Base-by-base conservation (phyloP, 257 asterid genomes). In the Fraxinus excelsior region DNA sequence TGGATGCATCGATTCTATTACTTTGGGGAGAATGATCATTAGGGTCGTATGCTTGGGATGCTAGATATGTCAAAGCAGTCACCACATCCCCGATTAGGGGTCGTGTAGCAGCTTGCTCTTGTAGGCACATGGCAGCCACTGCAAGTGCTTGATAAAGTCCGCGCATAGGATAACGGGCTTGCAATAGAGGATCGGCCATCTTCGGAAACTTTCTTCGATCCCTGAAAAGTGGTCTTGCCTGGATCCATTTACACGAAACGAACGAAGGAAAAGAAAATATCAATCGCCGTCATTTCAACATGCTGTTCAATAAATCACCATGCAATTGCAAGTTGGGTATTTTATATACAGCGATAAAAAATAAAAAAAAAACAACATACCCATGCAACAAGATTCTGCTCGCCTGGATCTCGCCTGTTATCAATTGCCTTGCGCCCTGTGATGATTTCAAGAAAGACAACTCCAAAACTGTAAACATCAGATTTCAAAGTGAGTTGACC, bases 41-140 rank as follows among this genome's bases (percentile, higher is more conserved):
- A 1, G 82, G 87, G 72, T 87, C 91, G 23, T 91, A 91, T 2
- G 92, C 82, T 71, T 91, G 97, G 6, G 97, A 89, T 12, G 97
- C 96, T 70, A 95, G 80, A 78, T 90, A 91, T 2, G 96, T 72
- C 80, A 93, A 71, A 34, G 99, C 99, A 21, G 94, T 93, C 79
- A 95, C 99, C 6, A 95, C 97, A 25, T 93, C 98, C 4, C 97
- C 96, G 5, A 95, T 95, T 53, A 89, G 84, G 65, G 99, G 99
- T 37, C 99, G 87, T 7, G 94, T 87, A 38, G 96, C 91, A 28
- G 98, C 98, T 82, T 91, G 97, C 83, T 95, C 99, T 80, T 91
- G 98, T 84, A 95, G 84, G 92, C 99, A 95, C 99, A 95, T 95
- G 75, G 98, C 98, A 14, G 98, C 99, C 76, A 95, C 99, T 4